Percentiles rank a stretch among this genome's conserved stretches.
These are phyloP conservation scores for Allomyces macrogynus DNA, from an alignment of 192 early-diverging fungal genomes.

Conservation along the genomic window DNA sequence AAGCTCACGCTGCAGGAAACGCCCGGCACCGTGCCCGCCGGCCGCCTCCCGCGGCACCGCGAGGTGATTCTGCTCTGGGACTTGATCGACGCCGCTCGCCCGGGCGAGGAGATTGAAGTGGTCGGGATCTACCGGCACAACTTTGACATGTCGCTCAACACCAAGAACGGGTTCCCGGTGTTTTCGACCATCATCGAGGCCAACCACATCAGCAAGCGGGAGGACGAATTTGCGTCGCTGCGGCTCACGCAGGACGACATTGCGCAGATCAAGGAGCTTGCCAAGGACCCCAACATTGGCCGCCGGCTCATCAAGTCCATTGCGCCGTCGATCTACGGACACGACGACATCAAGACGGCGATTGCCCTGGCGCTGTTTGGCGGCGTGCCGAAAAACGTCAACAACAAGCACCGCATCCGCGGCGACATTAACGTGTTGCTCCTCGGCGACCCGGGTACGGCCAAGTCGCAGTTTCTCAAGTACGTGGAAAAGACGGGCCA, in stretches of 20 bases:
- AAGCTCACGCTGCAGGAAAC: constrained; percentile 85
- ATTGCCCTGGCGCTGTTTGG: constrained; percentile 87
- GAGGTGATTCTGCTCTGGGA: constrained; percentile 91
- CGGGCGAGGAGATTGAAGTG: constrained; percentile 89
- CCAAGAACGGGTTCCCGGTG: constrained; percentile 87
- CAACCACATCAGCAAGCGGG: constrained; percentile 76
- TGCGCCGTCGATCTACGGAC: constrained; percentile 97
- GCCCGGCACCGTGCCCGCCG: constrained; percentile 84
- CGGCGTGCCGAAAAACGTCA: constrained; percentile 83
- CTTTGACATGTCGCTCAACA: constrained; percentile 70
- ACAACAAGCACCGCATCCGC: constrained; percentile 82
- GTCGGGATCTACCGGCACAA: constrained; percentile 92
- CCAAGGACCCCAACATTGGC: constrained; percentile 58
- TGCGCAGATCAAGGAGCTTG: constrained; percentile 46
- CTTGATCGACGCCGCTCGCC: constrained; percentile 82
- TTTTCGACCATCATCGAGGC: constrained; percentile 93
- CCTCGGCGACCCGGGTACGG: constrained; percentile 74
- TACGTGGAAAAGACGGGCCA: constrained; percentile 68
- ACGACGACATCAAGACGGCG: constrained; percentile 89
- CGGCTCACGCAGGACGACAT: constrained; percentile 80
- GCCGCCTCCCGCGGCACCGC: constrained; percentile 79
- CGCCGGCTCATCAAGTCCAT: constrained; percentile 78
- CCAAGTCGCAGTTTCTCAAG: constrained; percentile 71
- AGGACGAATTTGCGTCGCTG: constrained; percentile 71
- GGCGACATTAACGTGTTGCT: constrained; percentile 96